phyloP scores from a whole-genome alignment of 139 green algal species.

The Chlamydomonas eustigma region DNA sequence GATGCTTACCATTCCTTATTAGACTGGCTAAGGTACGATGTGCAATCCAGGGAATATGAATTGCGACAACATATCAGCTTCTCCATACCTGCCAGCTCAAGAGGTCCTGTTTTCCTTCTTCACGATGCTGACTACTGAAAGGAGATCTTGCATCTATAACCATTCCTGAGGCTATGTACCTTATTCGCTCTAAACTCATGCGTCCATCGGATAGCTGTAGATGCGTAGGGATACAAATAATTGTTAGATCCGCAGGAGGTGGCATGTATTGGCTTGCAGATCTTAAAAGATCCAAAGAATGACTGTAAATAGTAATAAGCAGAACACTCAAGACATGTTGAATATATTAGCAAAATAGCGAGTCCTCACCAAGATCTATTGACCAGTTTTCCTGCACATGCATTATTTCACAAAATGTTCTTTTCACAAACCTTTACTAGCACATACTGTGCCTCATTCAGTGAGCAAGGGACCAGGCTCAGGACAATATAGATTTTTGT shows the following conservation, averaged over 20 bases:
- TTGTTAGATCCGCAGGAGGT: too few species aligned
- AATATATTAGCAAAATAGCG: neutral
- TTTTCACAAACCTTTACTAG: neutral
- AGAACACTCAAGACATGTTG: too few species aligned
- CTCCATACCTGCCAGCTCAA: conserved; percentile 10
- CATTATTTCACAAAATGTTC: neutral
- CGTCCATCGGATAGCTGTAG: conserved; percentile 7
- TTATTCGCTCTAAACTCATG: neutral
- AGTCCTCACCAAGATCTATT: neutral
- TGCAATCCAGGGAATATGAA: too few species aligned
- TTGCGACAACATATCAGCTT: too few species aligned
- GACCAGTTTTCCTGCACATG: neutral
- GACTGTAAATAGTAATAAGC: too few species aligned
- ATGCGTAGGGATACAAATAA: too few species aligned
- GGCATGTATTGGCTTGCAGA: too few species aligned
- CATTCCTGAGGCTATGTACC: neutral
- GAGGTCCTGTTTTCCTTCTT: neutral
- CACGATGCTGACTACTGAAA: neutral
- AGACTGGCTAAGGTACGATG: too few species aligned
- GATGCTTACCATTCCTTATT: too few species aligned
- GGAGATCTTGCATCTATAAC: neutral
- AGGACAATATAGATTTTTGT: neutral
- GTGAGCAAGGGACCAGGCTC: neutral
- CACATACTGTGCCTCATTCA: conserved; percentile 8
- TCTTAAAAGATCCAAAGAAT: too few species aligned